Evolutionary conservation across 169 alveolate genomes (phyloP).

Genomic region (Plasmodium adleri): DNA sequence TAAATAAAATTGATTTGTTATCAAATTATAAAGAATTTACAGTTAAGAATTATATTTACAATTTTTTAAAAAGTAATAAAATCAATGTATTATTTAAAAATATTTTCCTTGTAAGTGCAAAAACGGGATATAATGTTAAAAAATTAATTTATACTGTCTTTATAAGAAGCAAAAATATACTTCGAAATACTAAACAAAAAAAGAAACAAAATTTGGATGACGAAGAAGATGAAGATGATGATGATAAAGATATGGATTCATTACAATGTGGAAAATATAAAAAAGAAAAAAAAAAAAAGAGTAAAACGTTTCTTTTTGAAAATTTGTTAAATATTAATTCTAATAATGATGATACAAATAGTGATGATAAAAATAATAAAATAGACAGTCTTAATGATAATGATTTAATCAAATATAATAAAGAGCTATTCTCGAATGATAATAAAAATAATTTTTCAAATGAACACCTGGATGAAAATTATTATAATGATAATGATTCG

Average conservation of each 20-base stretch:
- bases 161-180: conserved; percentile 8
- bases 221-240: background rate
- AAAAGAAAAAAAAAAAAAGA: background rate
- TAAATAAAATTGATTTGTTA: conserved; percentile 67
- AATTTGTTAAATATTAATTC: background rate
- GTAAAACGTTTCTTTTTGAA: too few species aligned
- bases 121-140: conserved; percentile 73
- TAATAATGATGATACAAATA: background rate
- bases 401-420: background rate
- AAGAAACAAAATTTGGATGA: background rate
- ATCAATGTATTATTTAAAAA: conserved; percentile 59
- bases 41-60: conserved; percentile 55
- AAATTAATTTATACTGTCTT: conserved; percentile 57
- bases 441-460: background rate
- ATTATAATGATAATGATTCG: background rate
- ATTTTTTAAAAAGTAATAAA: conserved; percentile 50
- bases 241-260: too few species aligned
- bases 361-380: background rate
- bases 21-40: conserved; percentile 51
- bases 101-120: conserved; percentile 71
- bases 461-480: background rate
- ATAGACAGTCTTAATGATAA: background rate
- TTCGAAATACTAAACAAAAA: conserved; percentile 16
- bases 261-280: background rate
- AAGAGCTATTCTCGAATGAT: background rate